Conservation (phyloP, 306 rosid species). For the Fragaria ananassa region DNA sequence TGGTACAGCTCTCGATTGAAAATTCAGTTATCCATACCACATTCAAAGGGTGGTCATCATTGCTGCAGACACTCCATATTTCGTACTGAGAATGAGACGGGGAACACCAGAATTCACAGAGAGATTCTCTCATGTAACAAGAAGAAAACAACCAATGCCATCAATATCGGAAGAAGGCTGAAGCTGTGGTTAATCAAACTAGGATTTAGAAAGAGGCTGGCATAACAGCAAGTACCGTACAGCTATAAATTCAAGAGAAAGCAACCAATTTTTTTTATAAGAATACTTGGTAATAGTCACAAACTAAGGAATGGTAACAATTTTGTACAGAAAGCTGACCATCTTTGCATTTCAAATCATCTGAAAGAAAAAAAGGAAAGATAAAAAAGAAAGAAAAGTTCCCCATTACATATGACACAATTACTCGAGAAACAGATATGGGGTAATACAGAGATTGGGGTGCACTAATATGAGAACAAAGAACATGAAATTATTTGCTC, state of each 20-base stretch:
- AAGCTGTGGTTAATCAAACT: neutral
- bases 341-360: constrained; percentile 27
- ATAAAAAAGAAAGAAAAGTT: neutral
- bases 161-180: neutral
- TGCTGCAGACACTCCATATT: neutral
- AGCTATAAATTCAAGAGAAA: neutral
- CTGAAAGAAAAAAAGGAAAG: neutral
- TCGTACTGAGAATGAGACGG: neutral
- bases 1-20: neutral
- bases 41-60: neutral
- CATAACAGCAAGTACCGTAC: neutral
- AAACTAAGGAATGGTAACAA: neutral
- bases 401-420: constrained; percentile 22
- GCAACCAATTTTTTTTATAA: neutral
- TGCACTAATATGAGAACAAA: constrained; percentile 5
- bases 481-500: neutral
- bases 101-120: neutral
- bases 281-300: neutral
- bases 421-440: constrained; percentile 11
- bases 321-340: constrained; percentile 9
- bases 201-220: neutral
- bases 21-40: neutral
- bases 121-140: neutral
- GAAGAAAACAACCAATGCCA: neutral
- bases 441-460: constrained; percentile 22